Evolutionary conservation across 2,329 filamentous ascomycete species (phyloP).

Genomic region (Fusarium sp.): DNA sequence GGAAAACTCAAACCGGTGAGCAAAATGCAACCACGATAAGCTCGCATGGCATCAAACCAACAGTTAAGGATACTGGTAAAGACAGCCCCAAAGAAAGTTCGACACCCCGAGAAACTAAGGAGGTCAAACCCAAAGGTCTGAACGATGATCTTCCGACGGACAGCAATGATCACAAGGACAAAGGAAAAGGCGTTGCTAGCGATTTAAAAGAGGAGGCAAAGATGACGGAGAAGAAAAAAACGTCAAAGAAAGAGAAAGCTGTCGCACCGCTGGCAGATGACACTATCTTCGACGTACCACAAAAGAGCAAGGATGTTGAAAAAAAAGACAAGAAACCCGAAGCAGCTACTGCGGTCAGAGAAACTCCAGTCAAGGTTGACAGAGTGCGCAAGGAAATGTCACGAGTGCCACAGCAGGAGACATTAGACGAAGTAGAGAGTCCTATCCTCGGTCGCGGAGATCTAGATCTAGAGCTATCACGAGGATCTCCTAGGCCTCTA

Average conservation of each 20-base stretch:
- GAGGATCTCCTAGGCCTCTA: slow-evolving; percentile 45
- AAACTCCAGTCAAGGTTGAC: slow-evolving; percentile 40
- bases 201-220: slow-evolving; percentile 16
- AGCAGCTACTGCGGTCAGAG: slow-evolving; percentile 26
- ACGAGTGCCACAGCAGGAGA: slow-evolving; percentile 43
- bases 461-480: slow-evolving; percentile 36
- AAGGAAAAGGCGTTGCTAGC: slow-evolving; percentile 11
- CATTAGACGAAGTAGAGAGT: slow-evolving; percentile 54
- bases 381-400: slow-evolving; percentile 44
- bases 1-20: neutral
- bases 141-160: slow-evolving; percentile 51
- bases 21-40: neutral
- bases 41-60: slow-evolving; percentile 4
- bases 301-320: slow-evolving; percentile 18
- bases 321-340: slow-evolving; percentile 5
- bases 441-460: slow-evolving; percentile 55
- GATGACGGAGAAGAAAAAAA: slow-evolving; percentile 9
- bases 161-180: slow-evolving; percentile 24
- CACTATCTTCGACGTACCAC: slow-evolving; percentile 2
- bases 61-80: slow-evolving; percentile 1
- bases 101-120: slow-evolving; percentile 6
- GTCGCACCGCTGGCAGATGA: slow-evolving; percentile 2
- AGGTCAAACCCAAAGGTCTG: slow-evolving; percentile 1
- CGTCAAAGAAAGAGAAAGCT: slow-evolving; percentile 9
- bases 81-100: slow-evolving; percentile 50